Evolutionary conservation across 148 eudicot species (phyloP).

Genomic region (Vaccinium macrocarpon): DNA sequence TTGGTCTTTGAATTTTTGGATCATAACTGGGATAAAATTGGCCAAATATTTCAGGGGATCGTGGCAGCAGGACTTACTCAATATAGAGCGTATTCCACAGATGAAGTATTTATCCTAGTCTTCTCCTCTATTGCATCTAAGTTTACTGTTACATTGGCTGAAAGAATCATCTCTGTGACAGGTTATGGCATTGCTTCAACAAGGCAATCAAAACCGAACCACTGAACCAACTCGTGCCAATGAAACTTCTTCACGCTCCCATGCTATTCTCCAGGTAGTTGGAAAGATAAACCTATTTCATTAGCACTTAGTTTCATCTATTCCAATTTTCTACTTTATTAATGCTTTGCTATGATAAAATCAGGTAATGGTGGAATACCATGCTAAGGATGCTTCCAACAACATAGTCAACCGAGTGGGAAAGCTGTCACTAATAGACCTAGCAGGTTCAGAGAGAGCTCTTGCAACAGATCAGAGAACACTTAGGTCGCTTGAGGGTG

Average conservation of each 20-base stretch:
- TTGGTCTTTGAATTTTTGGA: neutral
- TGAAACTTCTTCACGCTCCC: constrained; percentile 89
- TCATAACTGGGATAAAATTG: neutral
- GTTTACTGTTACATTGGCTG: constrained; percentile 3
- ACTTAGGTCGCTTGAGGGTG: constrained; percentile 77
- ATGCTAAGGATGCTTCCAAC: constrained; percentile 52
- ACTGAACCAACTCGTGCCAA: constrained; percentile 93
- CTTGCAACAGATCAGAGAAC: constrained; percentile 88
- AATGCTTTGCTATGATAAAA: constrained; percentile 7
- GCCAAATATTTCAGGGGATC: constrained; percentile 56
- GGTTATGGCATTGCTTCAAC: constrained; percentile 92
- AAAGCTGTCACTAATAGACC: constrained; percentile 75
- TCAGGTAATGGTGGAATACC: constrained; percentile 74
- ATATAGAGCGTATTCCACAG: constrained; percentile 84
- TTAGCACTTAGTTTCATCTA: neutral
- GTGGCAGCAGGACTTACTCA: constrained; percentile 85
- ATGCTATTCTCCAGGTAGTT: constrained; percentile 87
- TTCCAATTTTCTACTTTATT: neutral
- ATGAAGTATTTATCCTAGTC: constrained; percentile 49
- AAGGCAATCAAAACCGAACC: constrained; percentile 78
- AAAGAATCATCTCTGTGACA: constrained; percentile 21
- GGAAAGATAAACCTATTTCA: neutral
- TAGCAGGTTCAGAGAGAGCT: constrained; percentile 93
- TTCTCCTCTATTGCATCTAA: neutral
- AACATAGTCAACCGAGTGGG: constrained; percentile 61